Evolutionary conservation across 352 stramenopile species (phyloP).

Genomic region (Pythium utonaiense): DNA sequence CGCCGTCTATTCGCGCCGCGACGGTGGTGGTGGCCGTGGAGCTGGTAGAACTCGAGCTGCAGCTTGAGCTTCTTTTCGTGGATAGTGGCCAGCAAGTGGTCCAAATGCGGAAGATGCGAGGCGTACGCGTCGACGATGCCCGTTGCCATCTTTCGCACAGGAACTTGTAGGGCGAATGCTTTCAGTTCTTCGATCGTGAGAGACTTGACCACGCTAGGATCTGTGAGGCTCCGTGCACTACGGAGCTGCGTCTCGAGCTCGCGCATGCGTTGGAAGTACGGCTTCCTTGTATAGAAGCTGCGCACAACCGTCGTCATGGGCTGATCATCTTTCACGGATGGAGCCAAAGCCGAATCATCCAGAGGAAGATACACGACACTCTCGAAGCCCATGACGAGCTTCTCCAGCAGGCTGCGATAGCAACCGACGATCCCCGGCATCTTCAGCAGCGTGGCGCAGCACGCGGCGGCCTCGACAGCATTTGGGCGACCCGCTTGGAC

Average conservation of each 20-base stretch:
- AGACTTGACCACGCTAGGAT: slow-evolving; percentile 33
- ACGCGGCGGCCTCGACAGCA: slow-evolving; percentile 66
- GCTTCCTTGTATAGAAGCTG: slow-evolving; percentile 46
- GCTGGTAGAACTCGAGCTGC: slow-evolving; percentile 22
- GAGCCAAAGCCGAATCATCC: not conserved
- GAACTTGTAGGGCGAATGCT: slow-evolving; percentile 42
- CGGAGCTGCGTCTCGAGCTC: slow-evolving; percentile 50
- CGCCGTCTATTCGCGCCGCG: not conserved
- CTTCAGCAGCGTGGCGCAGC: slow-evolving; percentile 72
- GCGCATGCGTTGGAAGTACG: slow-evolving; percentile 64
- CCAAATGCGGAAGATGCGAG: slow-evolving; percentile 16
- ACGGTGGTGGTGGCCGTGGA: slow-evolving; percentile 5
- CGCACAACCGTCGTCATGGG: slow-evolving; percentile 57
- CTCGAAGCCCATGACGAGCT: slow-evolving; percentile 53
- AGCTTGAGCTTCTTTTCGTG: slow-evolving; percentile 14
- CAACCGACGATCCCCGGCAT: slow-evolving; percentile 76
- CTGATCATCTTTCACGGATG: not conserved
- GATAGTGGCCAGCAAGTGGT: slow-evolving; percentile 10
- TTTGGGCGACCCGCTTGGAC: slow-evolving; percentile 49
- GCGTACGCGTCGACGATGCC: slow-evolving; percentile 18
- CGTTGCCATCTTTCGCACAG: slow-evolving; percentile 23
- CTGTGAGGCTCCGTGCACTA: slow-evolving; percentile 37
- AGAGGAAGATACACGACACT: slow-evolving; percentile 53
- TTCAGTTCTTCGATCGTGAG: slow-evolving; percentile 43
- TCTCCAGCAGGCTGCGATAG: slow-evolving; percentile 64